Conservation (phyloP, 73 alveolate genomes). For the Tetrahymena malaccensis region DNA sequence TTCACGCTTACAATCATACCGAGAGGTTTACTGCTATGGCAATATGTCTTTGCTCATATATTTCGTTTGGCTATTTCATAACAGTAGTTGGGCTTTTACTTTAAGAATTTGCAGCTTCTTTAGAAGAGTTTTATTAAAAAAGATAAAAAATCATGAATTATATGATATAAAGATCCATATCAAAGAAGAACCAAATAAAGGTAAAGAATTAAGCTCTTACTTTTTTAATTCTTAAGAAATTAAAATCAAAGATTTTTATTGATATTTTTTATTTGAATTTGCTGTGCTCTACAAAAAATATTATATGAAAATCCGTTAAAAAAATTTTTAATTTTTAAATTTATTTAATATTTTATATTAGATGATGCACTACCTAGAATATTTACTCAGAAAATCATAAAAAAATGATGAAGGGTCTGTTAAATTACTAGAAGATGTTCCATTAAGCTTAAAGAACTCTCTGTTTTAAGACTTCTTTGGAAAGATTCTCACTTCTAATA, state of each 20-base stretch:
- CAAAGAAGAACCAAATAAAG: neutral
- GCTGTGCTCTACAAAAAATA: too few species aligned
- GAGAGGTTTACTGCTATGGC: neutral
- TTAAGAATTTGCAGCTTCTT: neutral
- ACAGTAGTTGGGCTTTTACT: neutral
- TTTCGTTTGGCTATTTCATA: neutral
- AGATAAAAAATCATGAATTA: neutral
- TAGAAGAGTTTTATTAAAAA: neutral
- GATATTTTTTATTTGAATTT: too few species aligned
- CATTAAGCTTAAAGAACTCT: neutral
- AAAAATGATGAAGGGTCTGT: neutral
- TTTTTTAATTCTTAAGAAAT: neutral
- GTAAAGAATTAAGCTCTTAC: neutral
- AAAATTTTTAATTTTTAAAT: too few species aligned
- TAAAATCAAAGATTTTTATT: too few species aligned
- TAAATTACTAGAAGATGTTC: neutral
- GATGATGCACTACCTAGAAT: neutral
- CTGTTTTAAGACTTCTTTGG: neutral
- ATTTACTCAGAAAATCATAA: neutral
- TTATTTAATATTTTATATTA: neutral
- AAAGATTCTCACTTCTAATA: neutral
- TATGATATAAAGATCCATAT: neutral
- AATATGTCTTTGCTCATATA: neutral
- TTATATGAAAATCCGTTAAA: too few species aligned
- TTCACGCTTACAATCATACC: neutral